Conservation (phyloP, 1,139 yeast species). For the Diutina siamensis region DNA sequence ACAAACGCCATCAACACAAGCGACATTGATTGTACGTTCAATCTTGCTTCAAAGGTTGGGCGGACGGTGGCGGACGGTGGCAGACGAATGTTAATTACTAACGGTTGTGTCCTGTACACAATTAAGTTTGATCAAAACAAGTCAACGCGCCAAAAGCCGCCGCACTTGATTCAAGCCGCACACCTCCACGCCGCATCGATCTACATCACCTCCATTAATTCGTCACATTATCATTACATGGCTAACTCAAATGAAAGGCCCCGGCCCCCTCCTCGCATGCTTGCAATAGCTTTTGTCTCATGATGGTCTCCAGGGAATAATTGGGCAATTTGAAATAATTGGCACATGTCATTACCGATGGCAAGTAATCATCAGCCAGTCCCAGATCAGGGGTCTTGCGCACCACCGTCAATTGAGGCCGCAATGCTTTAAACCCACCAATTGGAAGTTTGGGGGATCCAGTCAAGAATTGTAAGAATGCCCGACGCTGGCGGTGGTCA, state of each 20-base stretch:
- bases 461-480: slow-evolving; percentile 77
- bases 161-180: too few relatives aligned
- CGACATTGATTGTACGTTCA: too few relatives aligned
- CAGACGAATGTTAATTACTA: too few relatives aligned
- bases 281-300: slow-evolving; percentile 45
- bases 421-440: slow-evolving; percentile 81
- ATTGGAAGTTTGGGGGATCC: slow-evolving; percentile 91
- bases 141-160: too few relatives aligned
- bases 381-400: slow-evolving; percentile 65
- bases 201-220: too few relatives aligned
- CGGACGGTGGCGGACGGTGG: too few relatives aligned
- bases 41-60: too few relatives aligned
- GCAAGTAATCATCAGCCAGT: slow-evolving; percentile 74
- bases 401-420: slow-evolving; percentile 83
- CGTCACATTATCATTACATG: background rate
- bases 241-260: slow-evolving; percentile 75
- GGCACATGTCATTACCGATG: slow-evolving; percentile 98
- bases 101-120: too few relatives aligned
- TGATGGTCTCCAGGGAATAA: slow-evolving; percentile 50
- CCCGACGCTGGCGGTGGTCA: slow-evolving; percentile 42
- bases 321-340: slow-evolving; percentile 85
- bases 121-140: too few relatives aligned
- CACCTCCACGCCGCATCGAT: too few relatives aligned
- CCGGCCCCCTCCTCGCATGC: slow-evolving; percentile 88
- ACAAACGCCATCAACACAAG: too few relatives aligned